Evolutionary conservation across 2,329 filamentous ascomycete species (phyloP).

Genomic region (Didymella pomorum): DNA sequence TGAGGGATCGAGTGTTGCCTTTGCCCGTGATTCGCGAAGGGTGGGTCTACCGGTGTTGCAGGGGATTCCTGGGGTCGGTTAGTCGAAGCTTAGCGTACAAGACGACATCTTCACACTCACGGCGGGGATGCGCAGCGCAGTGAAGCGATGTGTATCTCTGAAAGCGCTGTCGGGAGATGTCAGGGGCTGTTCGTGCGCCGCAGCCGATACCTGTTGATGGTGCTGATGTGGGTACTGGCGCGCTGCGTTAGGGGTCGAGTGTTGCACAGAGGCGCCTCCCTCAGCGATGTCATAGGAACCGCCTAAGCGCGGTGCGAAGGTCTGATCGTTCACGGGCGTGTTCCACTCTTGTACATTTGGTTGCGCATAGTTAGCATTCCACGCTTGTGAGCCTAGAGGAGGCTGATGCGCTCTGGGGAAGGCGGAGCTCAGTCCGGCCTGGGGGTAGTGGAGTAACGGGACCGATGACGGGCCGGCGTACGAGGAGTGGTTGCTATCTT

Average conservation of each 20-base stretch:
- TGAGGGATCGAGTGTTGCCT: constrained; percentile 34
- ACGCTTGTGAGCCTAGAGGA: constrained; percentile 26
- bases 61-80: constrained; percentile 32
- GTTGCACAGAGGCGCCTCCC: constrained; percentile 30
- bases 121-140: constrained; percentile 30
- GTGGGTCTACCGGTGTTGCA: constrained; percentile 33
- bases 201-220: constrained; percentile 18
- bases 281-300: constrained; percentile 31
- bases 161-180: constrained; percentile 21
- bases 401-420: constrained; percentile 34
- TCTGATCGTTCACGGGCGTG: constrained; percentile 23
- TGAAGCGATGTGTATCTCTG: constrained; percentile 27
- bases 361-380: constrained; percentile 31
- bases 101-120: constrained; percentile 31
- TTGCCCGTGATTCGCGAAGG: constrained; percentile 32
- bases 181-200: constrained; percentile 19
- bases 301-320: constrained; percentile 17
- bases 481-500: constrained; percentile 31
- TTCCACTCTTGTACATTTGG: constrained; percentile 31
- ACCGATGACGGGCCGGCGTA: constrained; percentile 36
- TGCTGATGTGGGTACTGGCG: constrained; percentile 27
- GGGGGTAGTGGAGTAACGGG: constrained; percentile 37
- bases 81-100: constrained; percentile 29
- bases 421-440: constrained; percentile 32
- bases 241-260: constrained; percentile 21